These are phyloP conservation scores for Phaeosphaeria sp. DNA, from an alignment of 2,329 filamentous ascomycete species.

Conservation along the genomic window DNA sequence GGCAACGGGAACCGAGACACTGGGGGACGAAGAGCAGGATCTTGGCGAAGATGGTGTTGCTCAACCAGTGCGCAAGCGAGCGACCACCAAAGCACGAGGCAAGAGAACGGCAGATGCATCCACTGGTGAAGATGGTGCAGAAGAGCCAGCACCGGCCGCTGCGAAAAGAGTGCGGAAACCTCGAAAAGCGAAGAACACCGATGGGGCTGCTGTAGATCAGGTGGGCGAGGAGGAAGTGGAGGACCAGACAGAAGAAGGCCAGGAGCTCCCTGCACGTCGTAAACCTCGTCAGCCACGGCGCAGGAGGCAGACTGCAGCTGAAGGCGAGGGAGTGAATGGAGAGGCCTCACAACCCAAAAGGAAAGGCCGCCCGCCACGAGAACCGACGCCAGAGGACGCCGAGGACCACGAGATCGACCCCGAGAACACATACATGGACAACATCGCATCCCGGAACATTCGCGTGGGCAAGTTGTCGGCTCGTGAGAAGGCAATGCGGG, in stretches of 20 bases:
- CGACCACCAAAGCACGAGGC: conserved; percentile 22
- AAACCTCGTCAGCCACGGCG: conserved; percentile 27
- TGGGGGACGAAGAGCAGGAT: conserved; percentile 16
- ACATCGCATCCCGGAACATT: conserved; percentile 68
- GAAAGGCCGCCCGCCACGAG: conserved; percentile 35
- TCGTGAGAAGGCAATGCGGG: conserved; percentile 74
- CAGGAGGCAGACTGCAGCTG: conserved; percentile 21
- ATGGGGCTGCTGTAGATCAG: conserved; percentile 7
- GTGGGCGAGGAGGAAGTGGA: conserved; percentile 17
- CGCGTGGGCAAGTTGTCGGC: conserved; percentile 78
- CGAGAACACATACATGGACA: conserved; percentile 72
- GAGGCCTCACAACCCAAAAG: conserved; percentile 26
- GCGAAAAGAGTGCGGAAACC: conserved; percentile 39
- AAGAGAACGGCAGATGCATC: conserved; percentile 22
- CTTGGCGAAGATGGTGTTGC: conserved; percentile 15
- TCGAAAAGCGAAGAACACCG: conserved; percentile 31
- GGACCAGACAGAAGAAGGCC: conserved; percentile 13
- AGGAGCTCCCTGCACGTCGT: conserved; percentile 13
- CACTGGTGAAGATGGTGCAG: conserved; percentile 16
- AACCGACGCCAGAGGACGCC: conserved; percentile 45
- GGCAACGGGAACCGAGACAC: conserved; percentile 5
- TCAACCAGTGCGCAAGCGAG: conserved; percentile 14
- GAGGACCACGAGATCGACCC: conserved; percentile 64
- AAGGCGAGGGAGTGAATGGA: conserved; percentile 13
- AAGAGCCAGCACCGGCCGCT: conserved; percentile 7